phyloP scores from a whole-genome alignment of 495 filamentous ascomycete genomes.

The Xylaria venustula region DNA sequence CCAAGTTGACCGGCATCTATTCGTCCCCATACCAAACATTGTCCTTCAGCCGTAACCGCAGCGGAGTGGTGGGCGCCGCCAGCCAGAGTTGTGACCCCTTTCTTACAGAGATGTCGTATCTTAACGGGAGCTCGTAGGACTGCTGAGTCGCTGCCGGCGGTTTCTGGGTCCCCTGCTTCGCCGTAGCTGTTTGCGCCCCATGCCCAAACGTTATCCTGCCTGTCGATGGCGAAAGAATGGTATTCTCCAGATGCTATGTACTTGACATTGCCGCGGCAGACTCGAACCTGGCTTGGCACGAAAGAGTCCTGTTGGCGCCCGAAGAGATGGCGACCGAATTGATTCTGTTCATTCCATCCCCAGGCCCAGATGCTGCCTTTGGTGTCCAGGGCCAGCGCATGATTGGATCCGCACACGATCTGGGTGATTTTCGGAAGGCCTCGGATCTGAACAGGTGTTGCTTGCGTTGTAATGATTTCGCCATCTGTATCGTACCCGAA shows the following conservation, averaged over 20 bases:
- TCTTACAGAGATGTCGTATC: slow-evolving; percentile 40
- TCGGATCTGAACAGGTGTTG: slow-evolving; percentile 48
- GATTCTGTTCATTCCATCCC: slow-evolving; percentile 63
- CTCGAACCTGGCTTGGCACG: slow-evolving; percentile 23
- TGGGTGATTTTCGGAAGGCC: slow-evolving; percentile 57
- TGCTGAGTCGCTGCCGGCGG: slow-evolving; percentile 49
- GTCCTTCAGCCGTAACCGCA: slow-evolving; percentile 50
- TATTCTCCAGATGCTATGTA: slow-evolving; percentile 37
- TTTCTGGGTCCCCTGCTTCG: slow-evolving; percentile 57
- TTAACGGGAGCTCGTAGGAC: not conserved
- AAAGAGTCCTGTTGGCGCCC: slow-evolving; percentile 33
- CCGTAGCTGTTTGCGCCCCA: slow-evolving; percentile 34
- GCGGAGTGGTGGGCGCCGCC: slow-evolving; percentile 62
- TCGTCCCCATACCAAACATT: slow-evolving; percentile 61
- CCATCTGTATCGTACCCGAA: slow-evolving; percentile 11
- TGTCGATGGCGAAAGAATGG: slow-evolving; percentile 21
- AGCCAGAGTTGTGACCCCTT: slow-evolving; percentile 43
- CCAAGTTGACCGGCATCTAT: slow-evolving; percentile 60
- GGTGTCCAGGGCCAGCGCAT: slow-evolving; percentile 59
- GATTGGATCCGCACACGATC: slow-evolving; percentile 58
- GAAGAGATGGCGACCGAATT: slow-evolving; percentile 58
- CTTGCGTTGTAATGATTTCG: slow-evolving; percentile 33
- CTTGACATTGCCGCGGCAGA: slow-evolving; percentile 46
- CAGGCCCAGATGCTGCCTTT: slow-evolving; percentile 59
- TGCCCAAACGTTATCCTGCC: slow-evolving; percentile 26